Percentiles rank a stretch among this genome's conserved stretches.
These are phyloP conservation scores for Stevia rebaudiana DNA, from an alignment of 140 eudicot species.

Conservation along the genomic window DNA sequence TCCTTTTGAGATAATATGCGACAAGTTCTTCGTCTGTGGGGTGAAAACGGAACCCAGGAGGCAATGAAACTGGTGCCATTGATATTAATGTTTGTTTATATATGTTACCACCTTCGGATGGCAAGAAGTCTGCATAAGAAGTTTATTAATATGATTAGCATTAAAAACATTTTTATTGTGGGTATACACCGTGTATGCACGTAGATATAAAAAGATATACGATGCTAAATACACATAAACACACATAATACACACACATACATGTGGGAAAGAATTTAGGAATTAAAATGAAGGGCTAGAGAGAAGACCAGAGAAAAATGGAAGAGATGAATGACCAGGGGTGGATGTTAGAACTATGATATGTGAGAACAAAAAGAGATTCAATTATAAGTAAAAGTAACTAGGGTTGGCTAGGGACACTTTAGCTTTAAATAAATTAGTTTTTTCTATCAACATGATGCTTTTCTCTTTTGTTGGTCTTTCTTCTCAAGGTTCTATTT, in stretches of 20 bases:
- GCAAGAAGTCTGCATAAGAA: constrained; percentile 28
- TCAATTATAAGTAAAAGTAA: constrained; percentile 40
- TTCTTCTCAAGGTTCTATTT: constrained; percentile 10
- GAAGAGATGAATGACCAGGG: constrained; percentile 15
- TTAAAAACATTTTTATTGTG: background rate
- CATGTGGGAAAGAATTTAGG: too few species aligned
- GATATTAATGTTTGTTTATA: background rate
- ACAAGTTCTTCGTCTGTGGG: constrained; percentile 94
- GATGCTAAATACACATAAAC: too few species aligned
- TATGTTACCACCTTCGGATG: background rate
- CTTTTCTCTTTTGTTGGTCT: constrained; percentile 31
- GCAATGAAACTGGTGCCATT: constrained; percentile 99
- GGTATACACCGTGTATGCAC: background rate
- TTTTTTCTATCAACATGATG: constrained; percentile 25
- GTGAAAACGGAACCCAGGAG: constrained; percentile 96
- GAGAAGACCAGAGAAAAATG: constrained; percentile 12
- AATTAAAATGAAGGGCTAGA: too few species aligned
- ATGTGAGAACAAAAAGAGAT: constrained; percentile 49
- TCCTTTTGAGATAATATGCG: constrained; percentile 82
- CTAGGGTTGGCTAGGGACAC: constrained; percentile 24
- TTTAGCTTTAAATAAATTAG: constrained; percentile 36
- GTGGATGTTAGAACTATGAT: constrained; percentile 30
- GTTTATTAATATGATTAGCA: constrained; percentile 16
- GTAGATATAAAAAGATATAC: too few species aligned
- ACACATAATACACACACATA: too few species aligned